Conservation (phyloP, 805 yeast genomes). For the Debaryomyces castellii region DNA sequence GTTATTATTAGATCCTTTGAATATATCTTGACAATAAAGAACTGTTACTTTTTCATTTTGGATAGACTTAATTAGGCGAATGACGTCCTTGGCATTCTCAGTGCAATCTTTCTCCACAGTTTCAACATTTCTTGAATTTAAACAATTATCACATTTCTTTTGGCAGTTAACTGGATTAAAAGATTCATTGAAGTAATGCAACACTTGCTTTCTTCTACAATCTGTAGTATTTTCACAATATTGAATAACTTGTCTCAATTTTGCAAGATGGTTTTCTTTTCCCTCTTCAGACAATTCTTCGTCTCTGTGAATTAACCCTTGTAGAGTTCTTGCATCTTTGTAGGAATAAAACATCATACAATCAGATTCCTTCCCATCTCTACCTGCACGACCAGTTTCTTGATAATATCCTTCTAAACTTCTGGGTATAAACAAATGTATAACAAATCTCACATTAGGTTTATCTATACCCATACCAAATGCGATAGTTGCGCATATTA, state of each 20-base stretch:
- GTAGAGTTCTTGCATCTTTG: conserved; percentile 75
- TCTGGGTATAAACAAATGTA: conserved; percentile 85
- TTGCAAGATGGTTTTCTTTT: conserved; percentile 73
- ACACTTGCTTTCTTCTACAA: conserved; percentile 84
- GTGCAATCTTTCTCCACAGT: conserved; percentile 69
- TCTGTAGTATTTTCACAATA: conserved; percentile 90
- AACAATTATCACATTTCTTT: conserved; percentile 85
- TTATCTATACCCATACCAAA: conserved; percentile 99
- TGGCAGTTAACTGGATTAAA: conserved; percentile 67
- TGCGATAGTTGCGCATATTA: conserved; percentile 96
- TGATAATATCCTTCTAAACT: conserved; percentile 95
- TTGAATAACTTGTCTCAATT: conserved; percentile 79
- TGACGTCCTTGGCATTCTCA: conserved; percentile 54
- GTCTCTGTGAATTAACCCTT: conserved; percentile 76
- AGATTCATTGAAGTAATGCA: conserved; percentile 85
- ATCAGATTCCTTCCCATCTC: conserved; percentile 83
- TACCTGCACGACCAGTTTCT: conserved; percentile 97
- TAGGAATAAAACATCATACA: conserved; percentile 82
- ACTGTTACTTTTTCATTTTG: conserved; percentile 67
- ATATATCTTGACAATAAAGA: conserved; percentile 78
- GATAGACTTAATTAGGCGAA: conserved; percentile 56
- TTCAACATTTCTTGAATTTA: conserved; percentile 30
- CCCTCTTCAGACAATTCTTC: conserved; percentile 60
- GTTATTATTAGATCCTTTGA: conserved; percentile 67
- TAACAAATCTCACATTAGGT: conserved; percentile 89